phyloP scores from a whole-genome alignment of 768 basidiomycete species.

The Mycena filopes region DNA sequence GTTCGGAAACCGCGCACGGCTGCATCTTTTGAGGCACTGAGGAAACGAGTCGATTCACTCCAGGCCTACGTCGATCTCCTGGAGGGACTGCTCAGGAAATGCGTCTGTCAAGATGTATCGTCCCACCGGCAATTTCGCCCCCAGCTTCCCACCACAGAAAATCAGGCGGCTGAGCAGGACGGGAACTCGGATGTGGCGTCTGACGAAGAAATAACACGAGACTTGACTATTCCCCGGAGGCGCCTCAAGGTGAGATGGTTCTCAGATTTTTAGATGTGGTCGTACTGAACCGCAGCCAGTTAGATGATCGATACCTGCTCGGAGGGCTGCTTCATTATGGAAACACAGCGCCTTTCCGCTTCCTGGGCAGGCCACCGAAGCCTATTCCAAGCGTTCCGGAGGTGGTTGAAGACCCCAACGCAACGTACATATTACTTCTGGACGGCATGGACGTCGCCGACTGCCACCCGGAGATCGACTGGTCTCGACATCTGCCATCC shows the following conservation, averaged over 20 bases:
- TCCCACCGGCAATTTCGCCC: slow-evolving; percentile 9
- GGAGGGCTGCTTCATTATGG: slow-evolving; percentile 22
- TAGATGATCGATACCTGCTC: slow-evolving; percentile 13
- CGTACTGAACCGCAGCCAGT: background rate
- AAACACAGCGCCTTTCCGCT: slow-evolving; percentile 12
- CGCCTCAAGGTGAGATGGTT: slow-evolving; percentile 20
- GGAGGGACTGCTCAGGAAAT: slow-evolving; percentile 13
- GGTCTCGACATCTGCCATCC: slow-evolving; percentile 28
- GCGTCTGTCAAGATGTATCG: slow-evolving; percentile 30
- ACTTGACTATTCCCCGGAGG: slow-evolving; percentile 17
- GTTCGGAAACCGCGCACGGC: slow-evolving; percentile 23
- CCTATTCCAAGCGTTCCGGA: background rate
- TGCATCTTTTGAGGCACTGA: slow-evolving; percentile 30
- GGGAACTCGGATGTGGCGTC: background rate
- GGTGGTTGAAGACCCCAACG: background rate
- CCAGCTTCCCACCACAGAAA: background rate
- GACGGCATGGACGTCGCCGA: slow-evolving; percentile 16
- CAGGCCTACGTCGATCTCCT: slow-evolving; percentile 19
- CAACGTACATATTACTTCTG: slow-evolving; percentile 26
- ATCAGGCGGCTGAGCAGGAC: background rate
- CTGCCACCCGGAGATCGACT: slow-evolving; percentile 20
- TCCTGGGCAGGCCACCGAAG: background rate
- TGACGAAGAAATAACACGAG: slow-evolving; percentile 28
- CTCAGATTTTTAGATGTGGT: background rate
- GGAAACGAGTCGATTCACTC: slow-evolving; percentile 25